Conservation (phyloP, 768 basidiomycete genomes). For the Lactarius hatsudake region DNA sequence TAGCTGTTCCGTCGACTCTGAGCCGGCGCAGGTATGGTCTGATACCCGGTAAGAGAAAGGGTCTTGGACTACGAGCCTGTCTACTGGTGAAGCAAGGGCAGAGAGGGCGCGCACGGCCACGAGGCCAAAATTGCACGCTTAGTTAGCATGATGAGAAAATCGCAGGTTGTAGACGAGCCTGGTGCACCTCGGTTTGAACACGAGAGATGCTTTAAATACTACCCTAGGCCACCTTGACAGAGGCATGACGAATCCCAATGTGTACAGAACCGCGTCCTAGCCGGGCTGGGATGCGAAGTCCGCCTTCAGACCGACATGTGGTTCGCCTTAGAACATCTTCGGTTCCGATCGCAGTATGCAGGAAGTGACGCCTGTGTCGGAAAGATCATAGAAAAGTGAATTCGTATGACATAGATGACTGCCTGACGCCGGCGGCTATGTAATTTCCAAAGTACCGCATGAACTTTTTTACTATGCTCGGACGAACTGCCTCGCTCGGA, state of each 20-base stretch:
- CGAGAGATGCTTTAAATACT: conserved; percentile 5
- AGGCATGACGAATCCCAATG: not conserved
- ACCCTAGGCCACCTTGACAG: not conserved
- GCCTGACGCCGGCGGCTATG: too few species aligned
- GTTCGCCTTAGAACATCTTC: not conserved
- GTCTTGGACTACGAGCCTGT: not conserved
- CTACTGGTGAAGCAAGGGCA: conserved; percentile 11
- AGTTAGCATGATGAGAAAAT: conserved; percentile 6
- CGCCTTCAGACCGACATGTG: too few species aligned
- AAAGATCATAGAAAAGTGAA: not conserved
- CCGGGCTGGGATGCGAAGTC: not conserved
- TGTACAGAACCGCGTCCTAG: not conserved
- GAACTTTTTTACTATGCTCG: too few species aligned
- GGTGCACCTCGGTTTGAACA: not conserved
- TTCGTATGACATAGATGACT: too few species aligned
- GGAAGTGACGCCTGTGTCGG: not conserved
- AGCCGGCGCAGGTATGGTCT: not conserved
- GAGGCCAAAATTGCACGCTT: conserved; percentile 5
- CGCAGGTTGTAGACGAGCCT: not conserved
- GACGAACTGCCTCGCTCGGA: too few species aligned
- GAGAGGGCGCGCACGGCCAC: conserved; percentile 10
- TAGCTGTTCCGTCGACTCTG: not conserved
- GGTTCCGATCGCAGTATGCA: not conserved
- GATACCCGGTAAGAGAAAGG: not conserved
- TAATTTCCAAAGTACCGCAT: too few species aligned